Percentiles rank a stretch among this genome's conserved stretches.
phyloP scores from a whole-genome alignment of 495 filamentous ascomycete species.

The Staphylotrichum longicolle region DNA sequence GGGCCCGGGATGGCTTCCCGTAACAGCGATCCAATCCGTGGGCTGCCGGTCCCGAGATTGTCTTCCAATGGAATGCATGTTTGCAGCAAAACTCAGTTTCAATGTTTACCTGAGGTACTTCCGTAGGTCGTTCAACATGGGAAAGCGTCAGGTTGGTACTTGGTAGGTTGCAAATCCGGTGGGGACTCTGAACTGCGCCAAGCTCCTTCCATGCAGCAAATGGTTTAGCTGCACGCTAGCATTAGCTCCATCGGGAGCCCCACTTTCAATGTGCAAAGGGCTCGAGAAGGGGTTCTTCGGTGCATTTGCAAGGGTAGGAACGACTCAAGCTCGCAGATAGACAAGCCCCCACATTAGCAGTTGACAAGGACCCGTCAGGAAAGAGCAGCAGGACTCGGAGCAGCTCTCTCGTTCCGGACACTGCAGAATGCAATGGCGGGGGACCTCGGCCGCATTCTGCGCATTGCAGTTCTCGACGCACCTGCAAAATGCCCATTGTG shows the following conservation, averaged over 20 bases:
- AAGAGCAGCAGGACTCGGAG: neutral
- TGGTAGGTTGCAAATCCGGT: neutral
- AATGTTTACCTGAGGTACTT: neutral
- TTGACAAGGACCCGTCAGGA: neutral
- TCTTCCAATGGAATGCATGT: neutral
- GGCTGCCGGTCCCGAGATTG: slow-evolving; percentile 1
- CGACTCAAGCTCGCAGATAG: no score
- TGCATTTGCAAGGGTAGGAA: no score
- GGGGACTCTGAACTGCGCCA: slow-evolving; percentile 2
- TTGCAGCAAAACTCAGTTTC: slow-evolving; percentile 1
- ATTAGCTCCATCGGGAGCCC: neutral
- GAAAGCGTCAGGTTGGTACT: no score
- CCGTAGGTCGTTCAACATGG: no score
- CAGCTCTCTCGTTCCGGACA: neutral
- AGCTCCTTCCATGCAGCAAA: slow-evolving; percentile 16
- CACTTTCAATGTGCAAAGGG: neutral
- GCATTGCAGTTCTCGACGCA: neutral
- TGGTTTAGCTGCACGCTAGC: neutral
- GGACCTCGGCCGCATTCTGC: neutral
- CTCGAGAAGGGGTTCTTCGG: no score
- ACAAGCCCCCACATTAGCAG: slow-evolving; percentile 5
- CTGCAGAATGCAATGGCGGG: slow-evolving; percentile 6
- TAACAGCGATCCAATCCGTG: neutral
- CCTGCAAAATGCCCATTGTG: neutral
- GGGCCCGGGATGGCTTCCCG: neutral